Conservation (phyloP, 2,329 filamentous ascomycete genomes). For the Pezicula rhizophila region DNA sequence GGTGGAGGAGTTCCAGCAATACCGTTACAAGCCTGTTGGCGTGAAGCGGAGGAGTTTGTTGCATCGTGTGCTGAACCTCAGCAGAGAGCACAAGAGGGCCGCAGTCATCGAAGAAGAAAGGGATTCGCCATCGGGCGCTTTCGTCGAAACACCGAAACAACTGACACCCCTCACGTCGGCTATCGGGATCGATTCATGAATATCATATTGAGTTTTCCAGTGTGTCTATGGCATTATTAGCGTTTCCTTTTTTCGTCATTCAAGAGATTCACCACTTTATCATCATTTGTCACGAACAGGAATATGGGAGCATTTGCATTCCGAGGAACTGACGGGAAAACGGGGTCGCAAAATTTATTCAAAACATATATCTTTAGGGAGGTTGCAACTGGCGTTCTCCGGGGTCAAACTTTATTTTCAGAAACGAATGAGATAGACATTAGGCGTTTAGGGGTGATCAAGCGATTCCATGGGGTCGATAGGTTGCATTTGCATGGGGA, state of each 20-base stretch:
- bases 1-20: constrained; percentile 1
- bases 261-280: background rate
- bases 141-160: background rate
- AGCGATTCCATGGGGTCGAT: background rate
- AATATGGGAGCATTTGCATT: background rate
- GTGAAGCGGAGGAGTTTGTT: constrained; percentile 22
- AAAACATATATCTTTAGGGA: background rate
- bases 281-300: background rate
- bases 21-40: constrained; percentile 11
- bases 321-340: background rate
- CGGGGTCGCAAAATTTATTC: background rate
- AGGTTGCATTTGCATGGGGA: constrained; percentile 1
- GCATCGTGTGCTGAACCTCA: constrained; percentile 22
- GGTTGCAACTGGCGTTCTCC: background rate
- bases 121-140: background rate
- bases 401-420: background rate
- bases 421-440: background rate
- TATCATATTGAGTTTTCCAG: background rate
- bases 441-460: background rate
- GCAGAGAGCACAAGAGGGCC: constrained; percentile 1
- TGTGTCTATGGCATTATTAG: constrained; percentile 1
- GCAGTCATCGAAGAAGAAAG: background rate
- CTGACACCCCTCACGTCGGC: background rate
- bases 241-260: background rate
- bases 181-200: constrained; percentile 1